Base-by-base conservation (phyloP, 345 rosid species). In the Gossypium australe region DNA sequence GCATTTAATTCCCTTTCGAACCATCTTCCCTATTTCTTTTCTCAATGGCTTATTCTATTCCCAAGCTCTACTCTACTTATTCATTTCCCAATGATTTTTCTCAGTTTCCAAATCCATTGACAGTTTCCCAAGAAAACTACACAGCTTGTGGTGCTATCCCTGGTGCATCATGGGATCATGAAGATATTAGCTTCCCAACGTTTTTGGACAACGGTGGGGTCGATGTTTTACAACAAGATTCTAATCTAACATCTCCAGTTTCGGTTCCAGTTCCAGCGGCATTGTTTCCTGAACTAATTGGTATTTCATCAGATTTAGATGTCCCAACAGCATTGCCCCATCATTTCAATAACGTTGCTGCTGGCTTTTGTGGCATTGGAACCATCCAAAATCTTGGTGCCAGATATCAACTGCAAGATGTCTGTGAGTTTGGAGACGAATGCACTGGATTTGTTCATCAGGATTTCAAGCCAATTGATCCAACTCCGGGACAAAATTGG, bases 371-470 rank as follows among this genome's bases (percentile, higher is more conserved):
- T 73, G 80, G 80, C 76, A 55, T 74, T 61, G 66, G 71, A 3
- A 80, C 63, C 53, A 49, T 78, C 51, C 75, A 75, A 43, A 84
- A 69, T 27, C 64, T 75, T n/a, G 78, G 81, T n/a, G 67, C 75
- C 76, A 80, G 84, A 48, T 77, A 79, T 45, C 88, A 80, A 11
- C 73, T 71, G 73, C 27, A 82, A 77, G 58, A 68, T 75, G 51
- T 75, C 24, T 24, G 20, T 59, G 64, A 59, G 17, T 59, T 78
- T 59, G 88, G 89, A n/a, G 90, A 86, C 25, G 90, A 88, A 25
- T 88, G 85, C 71, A 73, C 76, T 72, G 85, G 80, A 0, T 84
- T 81, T 75, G 49, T 83, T 72, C 88, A 83, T 66, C 87, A 83
- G 41, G 86, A 87, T 70, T 78, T 78, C 24, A 88, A 86, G 81